Evolutionary conservation across 768 basidiomycete species (phyloP), one percentile per base, ranked within the genome.

Genomic region (Coprinellus aureogranulatus): DNA sequence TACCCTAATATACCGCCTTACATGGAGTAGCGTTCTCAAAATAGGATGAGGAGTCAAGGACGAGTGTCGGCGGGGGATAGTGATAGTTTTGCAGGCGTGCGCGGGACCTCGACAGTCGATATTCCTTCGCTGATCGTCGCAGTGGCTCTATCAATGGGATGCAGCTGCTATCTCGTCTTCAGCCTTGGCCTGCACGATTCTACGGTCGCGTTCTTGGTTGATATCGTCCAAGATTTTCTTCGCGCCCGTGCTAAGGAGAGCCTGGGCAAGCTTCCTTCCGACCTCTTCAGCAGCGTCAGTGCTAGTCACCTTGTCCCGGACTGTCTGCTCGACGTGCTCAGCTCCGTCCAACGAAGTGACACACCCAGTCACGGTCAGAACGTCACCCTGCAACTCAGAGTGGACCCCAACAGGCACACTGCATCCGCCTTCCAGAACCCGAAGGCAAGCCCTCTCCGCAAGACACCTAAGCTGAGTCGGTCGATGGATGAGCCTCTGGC

Each of bases 391-490:
- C 55, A 89, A 70, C 46, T 68, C 72, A 27, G 84, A 86, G 51
- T 79, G 75, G 27, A 92, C 87, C 3, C 95, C 96, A 16, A 99
- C 94, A 2, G 96, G 96, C 0, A 99, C 95, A 59, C 92, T 94
- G 73, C 97, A 99, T 25, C 97, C 97, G 28, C 97, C 97, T 71
- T 98, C 97, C 53, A 98, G 78, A 25, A 88, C 87, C n/a, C 88
- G 79, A 61, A 98, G 76, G 71, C 90, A 89, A 1, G 89, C 90
- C 12, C 97, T 84, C 72, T 99, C 97, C 1, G 94, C 93, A 23
- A 81, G 75, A 65, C 89, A 92, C 55, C 67, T 74, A 87, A 87
- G 92, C 48, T 85, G 79, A 0, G 93, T 94, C 68, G 81, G 77
- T 74, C 86, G 83, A 68, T 97, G 90, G 1, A 84, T 91, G 48